A percentile compares a stretch with the other conserved stretches of the same genome.
Evolutionary conservation across 2,329 filamentous ascomycete species (phyloP).

Genomic region (Alternaria alternata): DNA sequence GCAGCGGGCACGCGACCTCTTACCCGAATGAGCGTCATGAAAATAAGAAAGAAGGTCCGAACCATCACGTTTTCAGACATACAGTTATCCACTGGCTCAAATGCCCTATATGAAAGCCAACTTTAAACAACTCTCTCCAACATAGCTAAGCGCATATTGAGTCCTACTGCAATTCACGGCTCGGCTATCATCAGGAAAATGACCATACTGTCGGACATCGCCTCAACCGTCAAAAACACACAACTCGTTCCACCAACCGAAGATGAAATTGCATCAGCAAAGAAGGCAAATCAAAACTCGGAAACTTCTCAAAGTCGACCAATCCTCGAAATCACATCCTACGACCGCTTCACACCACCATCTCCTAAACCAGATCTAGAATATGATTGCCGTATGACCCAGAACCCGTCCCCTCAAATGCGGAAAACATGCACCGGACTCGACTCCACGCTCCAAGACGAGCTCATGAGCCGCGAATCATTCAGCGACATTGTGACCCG

Average conservation of each 20-base stretch:
- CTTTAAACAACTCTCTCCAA: neutral
- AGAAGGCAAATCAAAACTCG: neutral
- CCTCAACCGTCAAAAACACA: neutral
- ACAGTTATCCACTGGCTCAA: neutral
- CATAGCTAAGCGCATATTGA: neutral
- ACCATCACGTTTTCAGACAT: neutral
- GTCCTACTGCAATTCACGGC: neutral
- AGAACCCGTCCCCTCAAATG: constrained; percentile 2
- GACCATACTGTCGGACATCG: constrained; percentile 5
- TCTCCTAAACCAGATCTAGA: constrained; percentile 11
- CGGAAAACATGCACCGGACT: constrained; percentile 12
- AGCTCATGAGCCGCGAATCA: constrained; percentile 12
- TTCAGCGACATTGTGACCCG: constrained; percentile 4
- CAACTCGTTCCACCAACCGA: constrained; percentile 13
- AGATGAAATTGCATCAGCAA: neutral
- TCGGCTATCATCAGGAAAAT: neutral
- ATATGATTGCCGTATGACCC: constrained; percentile 18
- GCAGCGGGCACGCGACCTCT: neutral
- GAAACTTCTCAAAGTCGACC: neutral
- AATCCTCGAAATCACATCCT: constrained; percentile 14
- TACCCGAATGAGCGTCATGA: neutral
- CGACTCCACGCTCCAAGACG: constrained; percentile 9
- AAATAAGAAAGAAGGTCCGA: neutral
- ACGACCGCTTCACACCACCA: constrained; percentile 14
- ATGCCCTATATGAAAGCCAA: neutral